Conservation (phyloP, 306 rosid species). For the Fagus sylvatica region DNA sequence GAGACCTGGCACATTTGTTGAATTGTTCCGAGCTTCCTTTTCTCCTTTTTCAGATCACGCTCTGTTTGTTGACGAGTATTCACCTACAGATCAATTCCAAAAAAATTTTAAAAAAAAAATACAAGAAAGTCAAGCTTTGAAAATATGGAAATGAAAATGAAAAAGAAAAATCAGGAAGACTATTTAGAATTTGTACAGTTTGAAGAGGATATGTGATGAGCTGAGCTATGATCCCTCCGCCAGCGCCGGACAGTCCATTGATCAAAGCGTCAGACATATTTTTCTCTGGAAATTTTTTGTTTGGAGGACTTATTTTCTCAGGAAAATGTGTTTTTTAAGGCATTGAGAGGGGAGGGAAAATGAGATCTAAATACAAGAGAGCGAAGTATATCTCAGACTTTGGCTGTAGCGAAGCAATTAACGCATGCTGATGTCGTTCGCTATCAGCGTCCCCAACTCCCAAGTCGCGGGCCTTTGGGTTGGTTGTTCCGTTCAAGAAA, state of each 20-base stretch:
- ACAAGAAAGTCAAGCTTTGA: background rate
- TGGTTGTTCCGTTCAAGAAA: constrained; percentile 41
- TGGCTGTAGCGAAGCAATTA: constrained; percentile 19
- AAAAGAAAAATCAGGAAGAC: background rate
- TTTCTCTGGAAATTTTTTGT: constrained; percentile 15
- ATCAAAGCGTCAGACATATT: constrained; percentile 94
- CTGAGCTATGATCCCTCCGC: constrained; percentile 98
- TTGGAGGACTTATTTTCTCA: constrained; percentile 10
- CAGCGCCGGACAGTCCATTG: constrained; percentile 96
- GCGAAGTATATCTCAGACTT: constrained; percentile 8
- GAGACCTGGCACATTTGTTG: constrained; percentile 71
- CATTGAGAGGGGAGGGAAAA: background rate
- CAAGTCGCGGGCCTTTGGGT: constrained; percentile 8
- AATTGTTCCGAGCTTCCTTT: constrained; percentile 57
- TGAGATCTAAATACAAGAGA: background rate
- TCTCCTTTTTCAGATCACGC: constrained; percentile 70
- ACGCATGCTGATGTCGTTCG: constrained; percentile 9
- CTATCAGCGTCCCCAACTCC: constrained; percentile 17
- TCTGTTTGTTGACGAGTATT: constrained; percentile 97
- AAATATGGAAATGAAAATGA: background rate
- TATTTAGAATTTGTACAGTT: constrained; percentile 44
- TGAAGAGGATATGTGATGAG: constrained; percentile 97
- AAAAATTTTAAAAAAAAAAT: background rate
- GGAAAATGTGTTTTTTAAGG: background rate
- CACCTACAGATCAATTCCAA: constrained; percentile 51